Evolutionary conservation across 139 green algal species (phyloP), one percentile per base, ranked within the genome.

Genomic region (Micractinium sp.): DNA sequence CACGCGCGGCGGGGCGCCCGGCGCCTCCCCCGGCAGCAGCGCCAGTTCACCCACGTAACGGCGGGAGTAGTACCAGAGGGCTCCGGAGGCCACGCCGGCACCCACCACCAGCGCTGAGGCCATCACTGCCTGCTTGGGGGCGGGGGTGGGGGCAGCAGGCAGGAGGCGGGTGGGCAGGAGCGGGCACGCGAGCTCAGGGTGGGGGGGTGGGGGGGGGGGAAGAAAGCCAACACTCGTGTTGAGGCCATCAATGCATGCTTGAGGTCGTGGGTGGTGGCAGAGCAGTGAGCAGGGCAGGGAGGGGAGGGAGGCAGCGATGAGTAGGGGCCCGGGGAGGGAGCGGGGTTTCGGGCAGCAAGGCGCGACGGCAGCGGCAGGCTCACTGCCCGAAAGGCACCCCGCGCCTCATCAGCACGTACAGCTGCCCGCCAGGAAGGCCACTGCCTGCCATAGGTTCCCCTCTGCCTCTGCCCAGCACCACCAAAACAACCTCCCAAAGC

Each of bases 41-140:
- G 93, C 90, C 76, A 98, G 90, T 89, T 98, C 95, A 2, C 96
- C 96, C 35, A 98, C 89, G 76, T 98, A 98, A 2, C 96, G 93
- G 36, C 92, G 81, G n/a, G 87, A 93, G 85, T 94, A 97, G 93
- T 93, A 96, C 94, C 93, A 95, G 1, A 95, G 89, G 0, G 91
- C 53, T 3, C 82, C 71, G 0, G 92, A 94, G n/a, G 90, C 92
- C 20, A 85, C 78, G 19, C 81, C 93, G 22, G 89, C 91, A 4
- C 93, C 93, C 19, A 93, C 38, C 23, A 95, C 56, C 60, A 95
- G 87, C 27, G 85, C 88, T 0, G 33, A 41, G 0, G 92, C 90
- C 85, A 95, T 80, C 2, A 91, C 89, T n/a, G 89, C 53, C 73
- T 94, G 91, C 7, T 71, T 71, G 63, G 13, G 39, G 77, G 14